Base-by-base conservation (phyloP, 2,329 filamentous ascomycete species). In the Dothiorella sarmentorum region DNA sequence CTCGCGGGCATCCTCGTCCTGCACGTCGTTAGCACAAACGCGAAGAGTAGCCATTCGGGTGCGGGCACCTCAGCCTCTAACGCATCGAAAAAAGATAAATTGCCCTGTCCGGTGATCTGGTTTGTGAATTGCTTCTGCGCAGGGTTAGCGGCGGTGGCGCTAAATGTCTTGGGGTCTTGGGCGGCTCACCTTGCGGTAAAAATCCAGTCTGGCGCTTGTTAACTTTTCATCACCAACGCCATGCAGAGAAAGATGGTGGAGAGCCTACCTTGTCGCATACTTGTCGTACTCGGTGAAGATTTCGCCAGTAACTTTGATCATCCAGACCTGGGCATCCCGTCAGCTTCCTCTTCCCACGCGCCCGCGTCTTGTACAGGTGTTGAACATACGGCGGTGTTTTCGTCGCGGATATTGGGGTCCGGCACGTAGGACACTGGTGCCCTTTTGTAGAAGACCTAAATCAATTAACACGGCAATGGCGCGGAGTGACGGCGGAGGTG, bases 21-120 rank as follows among this genome's bases (percentile, higher is more conserved):
- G 68, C 42, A 17, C 20, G 15, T 59, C 26, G 49, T 70, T 44
- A 71, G 66, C 56, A 7, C 11, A 5, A n/a, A 4, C 15, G 31
- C 24, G 22, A n/a, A 18, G 31, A 9, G 18, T 49, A 61, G 17
- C 13, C 6, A 49, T 35, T 17, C 17, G 24, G 27, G n/a, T 42
- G 27, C 52, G 13, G 47, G 64, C 82, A 95, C 91, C 84, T 97
- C 91, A 76, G 91, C 96, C 73, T 90, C 86, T 27, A 93, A 82
- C 24, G 94, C 94, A 65, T 96, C 91, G 69, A 97, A 97, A 74
- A 95, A 99, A 3, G 85, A 93, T 64, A 97, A 80, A 56, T 88
- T 88, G 27, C 91, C 95, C 72, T 96, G 93, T 56, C 94, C 94
- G 11, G 91, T 96, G 64, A 97, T 95, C 71, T 96, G 90, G 74